Evolutionary conservation across 1,284 basidiomycete genomes (phyloP), one percentile per base, ranked within the genome.

Genomic region (Malassezia nana): DNA sequence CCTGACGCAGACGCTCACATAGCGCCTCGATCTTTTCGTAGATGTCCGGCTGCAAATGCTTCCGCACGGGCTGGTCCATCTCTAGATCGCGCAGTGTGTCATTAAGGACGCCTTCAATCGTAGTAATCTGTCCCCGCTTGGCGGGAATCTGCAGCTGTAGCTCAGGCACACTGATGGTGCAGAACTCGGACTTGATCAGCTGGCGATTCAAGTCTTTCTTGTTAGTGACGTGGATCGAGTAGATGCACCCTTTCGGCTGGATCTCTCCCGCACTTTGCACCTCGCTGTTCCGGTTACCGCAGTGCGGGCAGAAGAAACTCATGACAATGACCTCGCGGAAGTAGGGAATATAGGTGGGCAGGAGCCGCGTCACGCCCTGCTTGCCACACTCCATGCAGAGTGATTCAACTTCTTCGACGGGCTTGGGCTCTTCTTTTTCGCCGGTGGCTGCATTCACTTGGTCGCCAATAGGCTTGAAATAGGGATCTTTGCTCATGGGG

Each of bases 241-340:
- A 95, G 49, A 76, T 64, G 41, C 76, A 76, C 18, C 80, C 80
- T 54, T 75, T 74, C 30, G 74, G 66, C 78, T 88, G 82, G 55
- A 96, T 92, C 56, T 81, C 75, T 6, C 89, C 87, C 0, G 94
- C 94, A 8, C 86, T 83, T 71, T 96, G 90, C 44, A 95, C 86
- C 76, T 98, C 92, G 70, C 91, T 98, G 76, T 99, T 96, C 38
- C 81, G 76, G 65, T 81, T 78, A 18, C 89, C 90, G 67, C 94
- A 99, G 74, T 90, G 84, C 50, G 92, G 87, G 75, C 94, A 99
- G 55, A 82, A 81, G 78, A 99, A 99, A 39, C 88, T 91, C 81
- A 91, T 89, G 55, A 98, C 83, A 65, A 99, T 87, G 52, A 98
- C 85, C 76, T 99, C 88, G 53, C 83, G 81, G 78, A 98, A 98